A percentile compares a stretch with the other conserved stretches of the same genome.
Evolutionary conservation across 1,284 basidiomycete genomes (phyloP).

Genomic region (Grifola frondosa): DNA sequence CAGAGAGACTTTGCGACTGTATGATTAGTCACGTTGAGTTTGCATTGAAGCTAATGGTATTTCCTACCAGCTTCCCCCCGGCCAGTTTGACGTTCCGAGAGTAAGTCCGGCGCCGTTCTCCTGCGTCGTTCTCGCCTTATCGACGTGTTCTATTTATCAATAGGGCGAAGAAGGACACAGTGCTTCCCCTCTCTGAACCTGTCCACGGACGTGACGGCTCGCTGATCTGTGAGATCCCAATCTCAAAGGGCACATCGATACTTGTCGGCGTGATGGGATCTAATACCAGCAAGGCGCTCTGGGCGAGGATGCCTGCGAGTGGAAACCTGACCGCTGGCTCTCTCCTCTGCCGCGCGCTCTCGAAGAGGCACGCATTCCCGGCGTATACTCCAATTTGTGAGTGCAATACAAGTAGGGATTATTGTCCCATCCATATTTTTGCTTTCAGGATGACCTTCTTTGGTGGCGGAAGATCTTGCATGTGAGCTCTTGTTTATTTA

Average conservation of each 20-base stretch:
- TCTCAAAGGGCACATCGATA: constrained; percentile 13
- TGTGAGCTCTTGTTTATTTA: constrained; percentile 19
- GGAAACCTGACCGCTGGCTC: constrained; percentile 19
- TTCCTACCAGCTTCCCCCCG: constrained; percentile 10
- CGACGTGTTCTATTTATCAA: neutral
- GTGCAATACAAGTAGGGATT: constrained; percentile 1
- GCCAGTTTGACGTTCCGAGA: constrained; percentile 14
- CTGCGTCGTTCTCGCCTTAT: neutral
- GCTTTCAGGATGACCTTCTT: constrained; percentile 31
- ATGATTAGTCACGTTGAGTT: neutral
- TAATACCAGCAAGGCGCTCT: constrained; percentile 9
- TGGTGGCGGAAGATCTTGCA: constrained; percentile 31
- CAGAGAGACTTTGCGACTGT: constrained; percentile 22
- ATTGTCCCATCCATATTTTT: neutral
- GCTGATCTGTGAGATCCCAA: constrained; percentile 2
- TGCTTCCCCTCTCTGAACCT: constrained; percentile 14
- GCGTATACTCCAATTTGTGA: constrained; percentile 14
- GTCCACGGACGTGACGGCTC: constrained; percentile 14
- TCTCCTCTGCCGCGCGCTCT: constrained; percentile 10
- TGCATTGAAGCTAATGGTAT: neutral
- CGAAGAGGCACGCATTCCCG: constrained; percentile 12
- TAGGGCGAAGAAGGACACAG: constrained; percentile 15
- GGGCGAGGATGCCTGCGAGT: constrained; percentile 15
- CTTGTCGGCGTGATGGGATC: constrained; percentile 8
- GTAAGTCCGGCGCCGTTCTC: constrained; percentile 1